Evolutionary conservation across 2,329 filamentous ascomycete species (phyloP).

Genomic region (Aureobasidium sp.): DNA sequence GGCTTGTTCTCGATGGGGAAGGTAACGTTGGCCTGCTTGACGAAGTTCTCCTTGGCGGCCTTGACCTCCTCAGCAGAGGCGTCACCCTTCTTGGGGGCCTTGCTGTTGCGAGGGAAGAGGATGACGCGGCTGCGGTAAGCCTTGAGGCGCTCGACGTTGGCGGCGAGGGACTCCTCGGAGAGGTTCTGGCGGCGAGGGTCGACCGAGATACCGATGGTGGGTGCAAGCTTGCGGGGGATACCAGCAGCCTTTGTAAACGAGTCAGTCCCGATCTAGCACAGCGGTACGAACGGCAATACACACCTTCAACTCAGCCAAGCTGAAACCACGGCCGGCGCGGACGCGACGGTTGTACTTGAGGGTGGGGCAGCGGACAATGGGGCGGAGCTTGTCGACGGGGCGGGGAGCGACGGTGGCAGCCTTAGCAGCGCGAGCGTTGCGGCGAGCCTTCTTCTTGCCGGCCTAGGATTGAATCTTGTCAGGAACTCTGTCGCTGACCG

Average conservation of each 20-base stretch:
- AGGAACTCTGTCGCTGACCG: constrained; percentile 32
- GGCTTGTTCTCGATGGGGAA: constrained; percentile 66
- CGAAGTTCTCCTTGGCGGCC: constrained; percentile 51
- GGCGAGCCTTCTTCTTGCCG: constrained; percentile 90
- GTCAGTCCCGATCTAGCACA: neutral
- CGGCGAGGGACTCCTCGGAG: constrained; percentile 86
- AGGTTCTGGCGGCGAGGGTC: constrained; percentile 96
- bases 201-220: constrained; percentile 95
- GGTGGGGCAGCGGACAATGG: constrained; percentile 93
- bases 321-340: constrained; percentile 95
- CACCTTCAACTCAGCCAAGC: constrained; percentile 97
- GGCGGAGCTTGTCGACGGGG: constrained; percentile 93
- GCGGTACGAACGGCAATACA: neutral
- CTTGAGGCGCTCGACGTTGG: constrained; percentile 96
- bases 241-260: constrained; percentile 68
- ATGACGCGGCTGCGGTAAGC: constrained; percentile 95
- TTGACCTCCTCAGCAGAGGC: constrained; percentile 76
- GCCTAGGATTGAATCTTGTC: constrained; percentile 52
- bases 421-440: constrained; percentile 87
- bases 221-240: constrained; percentile 87
- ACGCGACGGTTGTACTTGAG: constrained; percentile 98
- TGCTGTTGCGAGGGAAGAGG: constrained; percentile 92
- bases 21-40: constrained; percentile 38
- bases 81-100: constrained; percentile 90
- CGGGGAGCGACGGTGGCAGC: constrained; percentile 91